Base-by-base conservation (phyloP, 2,329 filamentous ascomycete genomes). In the Penicillium sp. region DNA sequence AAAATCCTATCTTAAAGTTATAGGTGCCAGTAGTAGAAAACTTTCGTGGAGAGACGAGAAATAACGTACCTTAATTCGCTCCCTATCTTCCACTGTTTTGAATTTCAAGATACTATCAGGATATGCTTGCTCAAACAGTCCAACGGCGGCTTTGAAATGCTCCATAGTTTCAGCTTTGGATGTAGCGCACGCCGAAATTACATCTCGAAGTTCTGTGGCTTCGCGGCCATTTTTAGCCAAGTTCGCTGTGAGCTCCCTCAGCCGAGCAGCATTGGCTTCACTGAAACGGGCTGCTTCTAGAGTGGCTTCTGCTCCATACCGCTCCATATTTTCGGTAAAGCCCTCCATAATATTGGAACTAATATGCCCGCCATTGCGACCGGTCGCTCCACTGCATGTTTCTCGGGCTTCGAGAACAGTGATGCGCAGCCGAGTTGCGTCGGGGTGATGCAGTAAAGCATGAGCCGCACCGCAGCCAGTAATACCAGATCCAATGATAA, bases 361-460 rank as follows among this genome's bases (percentile, higher is more conserved):
- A 10, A 45, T 45, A 31, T 45, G 42, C 13, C 42, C 42, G 4
- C 42, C 42, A 31, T 45, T 45, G 5, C 42, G 42, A 21, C 42
- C 42, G 8, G 42, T 45, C 21, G 42, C 42, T 7, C 42, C 42
- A 16, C 42, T 45, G 42, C 42, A 45, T n/a, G 26, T 31, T 21
- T 33, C 26, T 33, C 42, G 24, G 18, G 42, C 42, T n/a, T 45
- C 42, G 10, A 45, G 42, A 29, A 45, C 26, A 7, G 42, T 45
- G 31, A 45, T 45, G 28, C 26, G 26, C 13, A 45, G 28, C 18
- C 26, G n/a, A 2, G 6, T 31, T 16, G 42, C 26, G 13, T 31
- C 28, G 8, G 42, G 28, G 42, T 45, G 42, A 21, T 45, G 42
- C 26, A 45, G 28, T 31, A 45, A 45, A 16, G 42, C 42, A 31